phyloP scores from a whole-genome alignment of 1,284 basidiomycete genomes.

The Kwoniella shivajii region DNA sequence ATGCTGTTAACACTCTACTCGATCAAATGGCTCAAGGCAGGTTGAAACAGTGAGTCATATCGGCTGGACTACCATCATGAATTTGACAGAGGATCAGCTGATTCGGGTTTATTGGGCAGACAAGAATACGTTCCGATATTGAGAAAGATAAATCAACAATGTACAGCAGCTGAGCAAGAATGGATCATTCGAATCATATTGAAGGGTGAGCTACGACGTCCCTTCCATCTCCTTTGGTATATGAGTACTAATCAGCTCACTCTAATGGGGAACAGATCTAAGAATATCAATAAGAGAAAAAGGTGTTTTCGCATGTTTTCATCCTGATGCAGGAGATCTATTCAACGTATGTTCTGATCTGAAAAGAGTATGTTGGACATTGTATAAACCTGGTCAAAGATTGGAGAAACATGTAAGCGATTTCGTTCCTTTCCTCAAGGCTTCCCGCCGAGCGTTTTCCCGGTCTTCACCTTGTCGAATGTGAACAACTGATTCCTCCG shows the following conservation, averaged over 20 bases:
- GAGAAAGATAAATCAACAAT: conserved; percentile 71
- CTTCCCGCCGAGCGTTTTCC: background rate
- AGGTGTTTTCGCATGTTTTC: conserved; percentile 81
- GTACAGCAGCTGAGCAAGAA: conserved; percentile 78
- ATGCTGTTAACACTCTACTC: conserved; percentile 75
- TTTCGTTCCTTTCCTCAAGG: background rate
- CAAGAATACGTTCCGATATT: conserved; percentile 73
- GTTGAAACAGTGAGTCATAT: conserved; percentile 35
- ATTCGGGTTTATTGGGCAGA: conserved; percentile 53
- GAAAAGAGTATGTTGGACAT: conserved; percentile 75
- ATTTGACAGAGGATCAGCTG: background rate
- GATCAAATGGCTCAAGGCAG: conserved; percentile 63
- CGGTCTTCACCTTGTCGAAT: background rate
- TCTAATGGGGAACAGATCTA: conserved; percentile 49
- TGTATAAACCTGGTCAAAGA: conserved; percentile 52
- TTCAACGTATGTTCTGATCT: conserved; percentile 95
- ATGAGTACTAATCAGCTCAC: background rate
- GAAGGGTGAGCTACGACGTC: conserved; percentile 60
- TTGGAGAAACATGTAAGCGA: conserved; percentile 59
- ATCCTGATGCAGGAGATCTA: conserved; percentile 84
- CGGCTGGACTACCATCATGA: background rate
- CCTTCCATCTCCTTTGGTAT: background rate
- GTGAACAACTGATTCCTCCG: background rate
- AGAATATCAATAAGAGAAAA: conserved; percentile 64
- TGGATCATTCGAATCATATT: conserved; percentile 93